phyloP scores from a whole-genome alignment of 805 yeast species.

The Wickerhamomyces bovis region DNA sequence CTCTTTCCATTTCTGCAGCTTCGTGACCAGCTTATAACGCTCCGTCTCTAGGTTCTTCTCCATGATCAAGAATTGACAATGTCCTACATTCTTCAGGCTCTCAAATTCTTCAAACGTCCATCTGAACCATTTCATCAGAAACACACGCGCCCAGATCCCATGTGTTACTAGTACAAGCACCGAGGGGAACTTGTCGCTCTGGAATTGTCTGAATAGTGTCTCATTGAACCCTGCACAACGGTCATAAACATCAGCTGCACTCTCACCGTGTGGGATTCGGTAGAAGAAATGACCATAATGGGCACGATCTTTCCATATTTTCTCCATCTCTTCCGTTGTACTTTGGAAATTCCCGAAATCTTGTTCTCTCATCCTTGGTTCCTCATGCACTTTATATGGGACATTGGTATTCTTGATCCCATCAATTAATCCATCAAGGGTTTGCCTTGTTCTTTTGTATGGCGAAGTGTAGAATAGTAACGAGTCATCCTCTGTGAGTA shows the following conservation, averaged over 20 bases:
- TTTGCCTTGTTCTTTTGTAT: slow-evolving; percentile 76
- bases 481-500: slow-evolving; percentile 44
- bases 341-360: slow-evolving; percentile 93
- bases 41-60: slow-evolving; percentile 45
- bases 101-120: slow-evolving; percentile 92
- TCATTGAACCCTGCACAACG: slow-evolving; percentile 88
- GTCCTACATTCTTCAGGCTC: slow-evolving; percentile 72
- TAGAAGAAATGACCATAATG: slow-evolving; percentile 86
- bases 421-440: slow-evolving; percentile 62
- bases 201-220: slow-evolving; percentile 76
- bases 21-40: slow-evolving; percentile 53
- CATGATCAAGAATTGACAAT: slow-evolving; percentile 80
- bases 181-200: slow-evolving; percentile 62
- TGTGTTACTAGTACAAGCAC: slow-evolving; percentile 84
- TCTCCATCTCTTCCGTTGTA: slow-evolving; percentile 67
- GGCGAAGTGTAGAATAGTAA: slow-evolving; percentile 83
- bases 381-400: slow-evolving; percentile 63
- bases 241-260: slow-evolving; percentile 94
- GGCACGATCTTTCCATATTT: slow-evolving; percentile 79
- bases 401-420: slow-evolving; percentile 41
- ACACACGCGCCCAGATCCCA: slow-evolving; percentile 92
- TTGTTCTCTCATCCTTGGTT: slow-evolving; percentile 89
- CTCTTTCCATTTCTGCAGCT: slow-evolving; percentile 65
- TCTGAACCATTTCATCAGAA: slow-evolving; percentile 88
- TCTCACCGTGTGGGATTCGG: slow-evolving; percentile 88